A percentile compares a stretch with the other conserved stretches of the same genome.
These are phyloP conservation scores for Lachnellula arida DNA, from an alignment of 2,329 filamentous ascomycete species.

Conservation along the genomic window DNA sequence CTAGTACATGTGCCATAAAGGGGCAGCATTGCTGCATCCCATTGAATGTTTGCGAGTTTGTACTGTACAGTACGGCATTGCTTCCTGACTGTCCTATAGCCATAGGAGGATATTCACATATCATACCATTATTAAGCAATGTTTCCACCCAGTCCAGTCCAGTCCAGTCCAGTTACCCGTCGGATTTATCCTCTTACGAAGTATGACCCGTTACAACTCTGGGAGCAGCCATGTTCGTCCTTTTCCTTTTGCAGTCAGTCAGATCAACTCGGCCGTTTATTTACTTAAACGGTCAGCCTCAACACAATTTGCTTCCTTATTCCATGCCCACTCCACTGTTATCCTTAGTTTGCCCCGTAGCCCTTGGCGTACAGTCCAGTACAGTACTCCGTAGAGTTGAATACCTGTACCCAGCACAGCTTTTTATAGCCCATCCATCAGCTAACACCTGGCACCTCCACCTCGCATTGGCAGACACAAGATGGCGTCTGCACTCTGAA, in stretches of 20 bases:
- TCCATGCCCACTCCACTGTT: not conserved
- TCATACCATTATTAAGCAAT: too few relatives aligned
- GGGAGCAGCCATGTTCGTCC: not conserved
- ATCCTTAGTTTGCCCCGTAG: not conserved
- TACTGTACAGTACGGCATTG: too few relatives aligned
- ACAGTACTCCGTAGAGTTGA: not conserved
- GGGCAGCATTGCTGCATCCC: not conserved
- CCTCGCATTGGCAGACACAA: not conserved
- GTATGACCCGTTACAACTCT: not conserved
- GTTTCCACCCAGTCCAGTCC: too few relatives aligned
- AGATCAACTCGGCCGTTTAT: not conserved
- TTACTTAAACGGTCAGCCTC: conserved; percentile 8
- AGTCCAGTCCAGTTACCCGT: not conserved
- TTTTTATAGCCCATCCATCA: not conserved
- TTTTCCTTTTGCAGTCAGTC: not conserved
- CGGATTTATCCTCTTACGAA: not conserved
- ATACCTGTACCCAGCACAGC: not conserved
- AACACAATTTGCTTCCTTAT: not conserved
- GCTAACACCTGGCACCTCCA: not conserved
- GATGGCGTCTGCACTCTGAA: not conserved
- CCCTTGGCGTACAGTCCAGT: not conserved
- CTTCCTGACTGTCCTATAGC: too few relatives aligned
- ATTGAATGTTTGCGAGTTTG: too few relatives aligned
- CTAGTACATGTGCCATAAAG: not conserved
- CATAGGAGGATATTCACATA: too few relatives aligned